Conservation (phyloP, 768 basidiomycete species). For the Leccinellum albellum region DNA sequence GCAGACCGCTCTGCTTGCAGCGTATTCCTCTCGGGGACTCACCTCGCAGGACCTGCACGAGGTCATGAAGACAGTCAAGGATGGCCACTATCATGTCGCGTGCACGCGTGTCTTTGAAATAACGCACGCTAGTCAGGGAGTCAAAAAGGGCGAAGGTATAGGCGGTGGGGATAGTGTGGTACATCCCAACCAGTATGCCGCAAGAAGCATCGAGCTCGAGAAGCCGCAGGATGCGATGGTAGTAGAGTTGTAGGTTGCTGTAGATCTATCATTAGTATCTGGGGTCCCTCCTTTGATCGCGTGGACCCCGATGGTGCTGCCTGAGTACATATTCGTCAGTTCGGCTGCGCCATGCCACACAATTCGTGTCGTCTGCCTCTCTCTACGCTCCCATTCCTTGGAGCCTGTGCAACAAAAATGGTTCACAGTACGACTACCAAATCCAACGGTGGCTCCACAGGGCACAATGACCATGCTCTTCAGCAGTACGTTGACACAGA, state of each 20-base stretch:
- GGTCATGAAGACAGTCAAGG: slow-evolving; percentile 74
- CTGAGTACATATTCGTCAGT: slow-evolving; percentile 3
- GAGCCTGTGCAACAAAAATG: slow-evolving; percentile 14
- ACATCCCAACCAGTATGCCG: slow-evolving; percentile 90
- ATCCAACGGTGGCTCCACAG: slow-evolving; percentile 15
- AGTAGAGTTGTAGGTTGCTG: slow-evolving; percentile 25
- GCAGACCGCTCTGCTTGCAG: slow-evolving; percentile 65
- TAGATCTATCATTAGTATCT: slow-evolving; percentile 15
- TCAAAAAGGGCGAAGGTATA: slow-evolving; percentile 87
- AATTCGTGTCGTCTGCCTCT: slow-evolving; percentile 31
- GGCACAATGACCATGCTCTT: slow-evolving; percentile 39
- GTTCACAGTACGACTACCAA: slow-evolving; percentile 30
- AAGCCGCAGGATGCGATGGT: slow-evolving; percentile 44
- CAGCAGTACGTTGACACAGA: slow-evolving; percentile 85
- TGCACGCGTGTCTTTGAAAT: slow-evolving; percentile 97
- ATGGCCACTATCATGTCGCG: slow-evolving; percentile 86
- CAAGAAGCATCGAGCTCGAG: slow-evolving; percentile 67
- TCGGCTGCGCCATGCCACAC: slow-evolving; percentile 9
- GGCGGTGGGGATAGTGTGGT: slow-evolving; percentile 83
- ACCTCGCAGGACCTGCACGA: slow-evolving; percentile 72
- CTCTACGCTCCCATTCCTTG: neutral
- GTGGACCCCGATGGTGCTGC: slow-evolving; percentile 14
- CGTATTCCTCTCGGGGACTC: slow-evolving; percentile 63
- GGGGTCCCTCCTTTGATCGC: slow-evolving; percentile 9
- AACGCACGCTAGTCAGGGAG: slow-evolving; percentile 67